Base-by-base conservation (phyloP, 257 asterid genomes). In the Solanum microdontum region DNA sequence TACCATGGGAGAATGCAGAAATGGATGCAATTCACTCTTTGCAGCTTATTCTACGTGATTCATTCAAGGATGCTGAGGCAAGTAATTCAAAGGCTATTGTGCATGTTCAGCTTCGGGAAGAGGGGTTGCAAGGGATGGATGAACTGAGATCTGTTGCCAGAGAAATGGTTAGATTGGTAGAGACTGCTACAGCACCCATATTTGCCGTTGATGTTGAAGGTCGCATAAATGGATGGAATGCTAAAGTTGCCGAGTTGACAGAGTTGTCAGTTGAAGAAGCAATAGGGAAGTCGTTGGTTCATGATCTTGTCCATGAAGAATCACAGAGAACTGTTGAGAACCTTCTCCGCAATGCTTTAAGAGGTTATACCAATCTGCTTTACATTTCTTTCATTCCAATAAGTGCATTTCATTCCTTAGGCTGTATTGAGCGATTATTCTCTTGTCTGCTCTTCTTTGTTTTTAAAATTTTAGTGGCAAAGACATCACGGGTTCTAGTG, bases 111-210 rank as follows among this genome's bases (percentile, higher is more conserved):
- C 90, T 33, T 13, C 87, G 62, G 79, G 90, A 84, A 34, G 30
- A 82, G 87, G 95, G 72, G 79, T 33, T 87, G 83, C 93, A 88
- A 82, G 91, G 91, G 84, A 64, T 91, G 89, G 91, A 91, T 89
- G 95, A 93, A 64, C 91, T 91, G 39, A 90, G 92, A 51, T 93
- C 95, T 43, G 94, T 93, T 69, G 92, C 94, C 33, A 79, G 91
- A 84, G 96, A 93, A 87, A 93, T 92, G 95, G 93, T 92, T 70
- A 89, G 93, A 87, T 84, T 92, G 94, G 91, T 93, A n/a, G 95
- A 93, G 90, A 92, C 94, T 40, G 93, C 95, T 28, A 90, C 91
- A 23, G 94, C 93, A 74, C 96, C 96, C 55, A 93, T 92, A 80
- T 92, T 92, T 17, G 95, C 93, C 32, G 93, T 93, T 23, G 95